Base-by-base conservation (phyloP, 345 rosid species). In the Populus euphratica region DNA sequence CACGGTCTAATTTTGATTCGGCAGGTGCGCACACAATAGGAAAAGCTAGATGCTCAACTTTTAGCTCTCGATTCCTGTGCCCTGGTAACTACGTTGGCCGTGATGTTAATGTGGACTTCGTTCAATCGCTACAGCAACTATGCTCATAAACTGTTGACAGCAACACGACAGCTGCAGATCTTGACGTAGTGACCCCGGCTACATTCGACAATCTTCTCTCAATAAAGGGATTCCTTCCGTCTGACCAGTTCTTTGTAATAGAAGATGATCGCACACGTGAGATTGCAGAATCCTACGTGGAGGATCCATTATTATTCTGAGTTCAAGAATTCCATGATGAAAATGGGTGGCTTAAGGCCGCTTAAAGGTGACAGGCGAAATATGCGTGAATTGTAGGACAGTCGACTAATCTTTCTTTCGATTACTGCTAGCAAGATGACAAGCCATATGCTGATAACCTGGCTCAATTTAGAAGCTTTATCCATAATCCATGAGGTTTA, bases 21-120 rank as follows among this genome's bases (percentile, higher is more conserved):
- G 35, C 84, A 89, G 97, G 98, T 47, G 97, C 93, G 7, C 97
- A 94, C 81, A 90, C 94, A 2, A 74, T 91, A 76, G 97, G 98
- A 47, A 90, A 85, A 81, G 98, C 98, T 41, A 84, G 92, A 47
- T 94, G 98, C 86, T 62, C 91, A 6, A 86, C 91, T 0, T 94
- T 94, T 59, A 86, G 78, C 54, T 84, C 91, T 6, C 84, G 97
- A 71, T 81, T n/a, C n/a, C n/a, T n/a, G n/a, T n/a, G n/a, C n/a
- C n/a, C n/a, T n/a, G n/a, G n/a, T n/a, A n/a, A n/a, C n/a, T n/a
- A n/a, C n/a, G n/a, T n/a, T n/a, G n/a, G n/a, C n/a, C 81, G 86
- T 0, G 87, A 86, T 23, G 81, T 82, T 8, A 89, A 90, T 74
- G 77, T 80, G 20, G 91, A 81, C 33, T 93, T 91, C 88, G 83